Base-by-base conservation (phyloP, 306 rosid species). In the Vigna radiata region DNA sequence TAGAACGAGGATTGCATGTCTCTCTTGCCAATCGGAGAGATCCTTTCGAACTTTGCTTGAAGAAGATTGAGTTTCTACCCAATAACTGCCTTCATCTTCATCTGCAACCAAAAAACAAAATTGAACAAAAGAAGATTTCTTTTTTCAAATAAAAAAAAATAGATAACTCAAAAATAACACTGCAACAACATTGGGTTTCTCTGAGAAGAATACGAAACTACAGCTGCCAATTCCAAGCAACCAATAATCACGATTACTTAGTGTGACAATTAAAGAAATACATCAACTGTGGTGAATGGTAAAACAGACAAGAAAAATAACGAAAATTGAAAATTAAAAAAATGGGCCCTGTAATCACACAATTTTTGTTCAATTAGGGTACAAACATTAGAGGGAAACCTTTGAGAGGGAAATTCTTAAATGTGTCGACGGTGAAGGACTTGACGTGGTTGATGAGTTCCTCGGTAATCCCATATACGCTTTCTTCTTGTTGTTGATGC, bases 11-110 rank as follows among this genome's bases (percentile, higher is more conserved):
- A 61, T 74, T 4, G 98, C 98, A 72, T 94, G 98, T 70, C 78
- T 89, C 84, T 90, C 88, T 83, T 94, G 98, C 98, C 98, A 94
- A 62, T 88, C 83, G 6, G 96, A 91, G 66, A 91, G 96, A 86
- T 91, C 92, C 46, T 76, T 79, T 68, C 84, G 79, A 48, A 76
- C 73, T 66, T 67, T 88, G 27, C 85, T 83, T 44, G 93, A 88
- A 79, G 73, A 83, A 27, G 76, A 69, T 48, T 79, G 37, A 59
- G 59, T 69, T 21, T 82, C 82, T 64, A 62, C 91, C 63, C 61
- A 84, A 83, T 23, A 13, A 36, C 53, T 54, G 29, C 80, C 62
- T 77, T 79, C 89, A 44, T 79, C 88, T 33, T 80, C 93, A 83
- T 81, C 96, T 87, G 74, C 67, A 85, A 63, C 75, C 23, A 82